phyloP scores from a whole-genome alignment of 192 early-diverging fungal species.

The Pilaira anomala region DNA sequence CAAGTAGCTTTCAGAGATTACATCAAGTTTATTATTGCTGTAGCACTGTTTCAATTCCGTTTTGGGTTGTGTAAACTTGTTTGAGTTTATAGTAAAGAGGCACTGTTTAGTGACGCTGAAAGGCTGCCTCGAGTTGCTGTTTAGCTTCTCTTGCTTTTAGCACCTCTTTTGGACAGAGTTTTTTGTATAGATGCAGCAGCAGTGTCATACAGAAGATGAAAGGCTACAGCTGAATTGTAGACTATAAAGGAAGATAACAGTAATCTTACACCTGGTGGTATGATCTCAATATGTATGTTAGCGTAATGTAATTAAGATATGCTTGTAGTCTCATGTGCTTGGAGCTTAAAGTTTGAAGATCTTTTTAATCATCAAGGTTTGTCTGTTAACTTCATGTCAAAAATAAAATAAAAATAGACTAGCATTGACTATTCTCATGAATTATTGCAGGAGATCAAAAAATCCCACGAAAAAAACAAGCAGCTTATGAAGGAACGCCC shows the following conservation, averaged over 20 bases:
- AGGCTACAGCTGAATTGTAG: slow-evolving; percentile 1
- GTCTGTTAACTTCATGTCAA: slow-evolving; percentile 13
- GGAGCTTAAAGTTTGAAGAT: slow-evolving; percentile 10
- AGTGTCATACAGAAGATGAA: slow-evolving; percentile 1
- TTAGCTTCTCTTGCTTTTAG: neutral
- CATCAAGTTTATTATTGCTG: neutral
- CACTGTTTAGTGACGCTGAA: neutral
- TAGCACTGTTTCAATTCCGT: slow-evolving; percentile 8
- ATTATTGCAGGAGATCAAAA: slow-evolving; percentile 10
- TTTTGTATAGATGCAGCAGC: slow-evolving; percentile 1
- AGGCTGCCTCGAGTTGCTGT: slow-evolving; percentile 7
- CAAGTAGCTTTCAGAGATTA: neutral
- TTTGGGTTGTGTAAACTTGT: slow-evolving; percentile 3
- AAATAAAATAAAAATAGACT: slow-evolving; percentile 16
- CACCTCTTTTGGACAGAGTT: slow-evolving; percentile 4
- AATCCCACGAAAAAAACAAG: slow-evolving; percentile 4
- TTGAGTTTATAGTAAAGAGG: slow-evolving; percentile 2
- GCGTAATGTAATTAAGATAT: neutral
- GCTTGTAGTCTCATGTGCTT: neutral
- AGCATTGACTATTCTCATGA: slow-evolving; percentile 13
- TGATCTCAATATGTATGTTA: neutral
- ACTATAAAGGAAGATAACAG: slow-evolving; percentile 1
- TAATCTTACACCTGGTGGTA: slow-evolving; percentile 6
- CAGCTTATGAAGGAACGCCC: neutral
- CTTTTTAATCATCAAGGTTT: slow-evolving; percentile 15